Base-by-base conservation (phyloP, 2,329 filamentous ascomycete species). In the Fusarium anguioides region DNA sequence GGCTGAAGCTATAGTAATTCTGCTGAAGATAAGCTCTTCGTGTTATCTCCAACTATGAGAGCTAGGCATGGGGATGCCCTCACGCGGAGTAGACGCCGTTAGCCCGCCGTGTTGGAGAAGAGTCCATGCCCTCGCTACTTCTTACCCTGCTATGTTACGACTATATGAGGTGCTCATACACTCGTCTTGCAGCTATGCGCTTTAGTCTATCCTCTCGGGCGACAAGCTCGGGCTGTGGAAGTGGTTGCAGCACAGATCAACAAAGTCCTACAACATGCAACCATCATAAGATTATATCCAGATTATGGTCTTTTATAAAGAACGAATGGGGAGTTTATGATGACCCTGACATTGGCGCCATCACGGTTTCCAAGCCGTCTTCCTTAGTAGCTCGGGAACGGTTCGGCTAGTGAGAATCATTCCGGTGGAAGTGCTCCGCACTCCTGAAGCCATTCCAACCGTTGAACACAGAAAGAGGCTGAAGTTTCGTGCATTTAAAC, bases 371-470 rank as follows among this genome's bases (percentile, higher is more conserved):
- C 26, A 86, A 68, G 87, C 89, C 23, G 80, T 89, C 0, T 85
- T 89, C 57, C 18, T 23, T 50, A 42, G 24, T 18, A 42, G 27
- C 81, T 91, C 63, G 81, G 82, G 57, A 79, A 81, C 55, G 81
- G 77, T 37, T 73, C 72, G 5, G 69, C 73, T n/a, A 84, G 81
- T 8, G 11, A 87, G 89, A 39, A 79, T 89, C 17, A 84, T 87
- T 0, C 78, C 88, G 0, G 86, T 89, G 64, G 84, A 87, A 0
- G 82, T 89, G 1, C 81, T 91, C 6, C 78, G 82, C 89, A 1
- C 81, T 91, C 6, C 78, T 91, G 2, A 74, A 75, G 20, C 83
- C 1, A 76, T 91, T 5, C 74, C 76, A 81, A 9, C 75, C 88
- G 20, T 79, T 90, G 4, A 81, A 86, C 47, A 73, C 87, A 33